Evolutionary conservation across 805 yeast species (phyloP), one percentile per base, ranked within the genome.

Genomic region (Metschnikowia koreensis): DNA sequence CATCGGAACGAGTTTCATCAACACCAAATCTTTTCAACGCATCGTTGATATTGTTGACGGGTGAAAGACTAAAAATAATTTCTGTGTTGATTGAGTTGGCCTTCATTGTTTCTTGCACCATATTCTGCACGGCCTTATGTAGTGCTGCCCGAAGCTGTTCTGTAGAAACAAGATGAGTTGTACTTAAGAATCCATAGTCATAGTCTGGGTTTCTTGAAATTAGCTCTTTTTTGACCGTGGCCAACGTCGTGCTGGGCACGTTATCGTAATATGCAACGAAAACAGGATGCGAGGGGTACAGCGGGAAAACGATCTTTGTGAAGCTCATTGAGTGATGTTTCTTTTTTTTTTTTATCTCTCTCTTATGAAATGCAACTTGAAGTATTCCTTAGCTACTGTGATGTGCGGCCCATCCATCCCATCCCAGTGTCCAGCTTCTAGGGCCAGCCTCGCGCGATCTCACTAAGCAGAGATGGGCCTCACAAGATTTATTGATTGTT

Each of bases 71-170:
- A 61, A 84, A 80, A 26, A 88, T 79, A 38, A 86, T 73, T 61
- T 89, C 96, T 0, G 94, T 83, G 62, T 87, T 87, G 33, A 89
- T 59, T 0, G 83, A 77, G 57, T 79, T 82, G 9, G 96, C 84
- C 57, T 84, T 77, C 73, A 81, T 74, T 17, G 67, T 74, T 12
- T 73, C 80, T 37, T 73, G 71, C 1, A 63, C 63, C 26, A 66
- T 59, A 63, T 87, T 91, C 12, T 76, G 65, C 2, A 88, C 59
- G 2, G 89, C 80, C 56, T 84, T 79, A 63, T 85, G 82, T 1
- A 84, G 65, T 1, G 89, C 83, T 44, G 84, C 73, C 48, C 74
- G 70, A 11, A 89, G 58, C 57, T 87, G 94, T 55, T 86, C 89
- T 13, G 73, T 47, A 0, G 89, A 82, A 1, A 83, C 66, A 2